These are phyloP conservation scores for Theileria annulata DNA, from an alignment of 169 alveolate species.

Conservation along the genomic window DNA sequence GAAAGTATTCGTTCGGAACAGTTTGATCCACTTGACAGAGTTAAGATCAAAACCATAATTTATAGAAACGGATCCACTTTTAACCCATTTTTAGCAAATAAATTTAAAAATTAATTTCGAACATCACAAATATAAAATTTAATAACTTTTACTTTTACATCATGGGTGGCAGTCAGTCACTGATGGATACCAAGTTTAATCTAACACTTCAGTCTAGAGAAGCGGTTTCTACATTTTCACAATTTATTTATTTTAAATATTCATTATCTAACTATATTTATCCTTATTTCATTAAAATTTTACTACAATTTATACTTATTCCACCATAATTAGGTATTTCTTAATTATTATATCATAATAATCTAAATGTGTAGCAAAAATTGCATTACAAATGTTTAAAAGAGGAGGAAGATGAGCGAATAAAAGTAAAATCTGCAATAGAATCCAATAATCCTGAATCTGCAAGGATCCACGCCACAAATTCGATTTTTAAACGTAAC, in stretches of 20 bases:
- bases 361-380: constrained; percentile 28
- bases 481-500: constrained; percentile 44
- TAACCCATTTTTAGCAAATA: background rate
- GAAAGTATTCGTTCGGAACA: background rate
- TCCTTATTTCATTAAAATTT: background rate
- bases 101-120: background rate
- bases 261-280: background rate
- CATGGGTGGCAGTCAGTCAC: constrained; percentile 59
- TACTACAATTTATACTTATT: background rate
- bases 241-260: too few relatives aligned
- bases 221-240: constrained; percentile 26
- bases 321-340: background rate
- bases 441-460: constrained; percentile 54
- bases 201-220: constrained; percentile 62
- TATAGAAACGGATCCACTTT: background rate
- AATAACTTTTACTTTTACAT: background rate
- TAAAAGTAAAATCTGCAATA: constrained; percentile 50
- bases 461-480: constrained; percentile 66
- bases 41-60: background rate
- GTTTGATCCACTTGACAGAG: background rate
- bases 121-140: background rate
- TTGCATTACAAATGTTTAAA: constrained; percentile 44
- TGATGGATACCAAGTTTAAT: constrained; percentile 55
- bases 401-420: constrained; percentile 56
- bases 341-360: background rate